phyloP scores from a whole-genome alignment of 176 grass and related monocot genomes.

The Sorghum bicolor region DNA sequence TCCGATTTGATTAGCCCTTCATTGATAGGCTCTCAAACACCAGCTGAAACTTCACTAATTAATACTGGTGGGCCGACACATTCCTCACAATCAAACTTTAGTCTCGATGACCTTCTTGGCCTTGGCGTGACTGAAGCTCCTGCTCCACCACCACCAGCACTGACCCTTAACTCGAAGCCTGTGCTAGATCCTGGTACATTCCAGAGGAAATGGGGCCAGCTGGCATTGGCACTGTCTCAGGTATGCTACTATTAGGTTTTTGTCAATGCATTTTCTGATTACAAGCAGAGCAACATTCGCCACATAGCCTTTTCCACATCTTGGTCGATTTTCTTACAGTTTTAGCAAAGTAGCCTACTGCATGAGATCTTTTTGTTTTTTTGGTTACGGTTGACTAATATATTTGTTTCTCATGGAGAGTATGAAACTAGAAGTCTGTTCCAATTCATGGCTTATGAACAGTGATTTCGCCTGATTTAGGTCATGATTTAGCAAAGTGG shows the following conservation, averaged over 20 bases:
- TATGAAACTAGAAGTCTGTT: neutral
- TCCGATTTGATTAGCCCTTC: conserved; percentile 44
- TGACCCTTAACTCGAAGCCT: conserved; percentile 78
- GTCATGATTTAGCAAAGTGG: neutral
- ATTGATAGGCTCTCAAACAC: conserved; percentile 52
- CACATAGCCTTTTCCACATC: neutral
- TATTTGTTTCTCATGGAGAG: neutral
- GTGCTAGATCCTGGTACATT: conserved; percentile 84
- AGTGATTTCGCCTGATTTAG: neutral
- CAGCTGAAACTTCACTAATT: conserved; percentile 44
- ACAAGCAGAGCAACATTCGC: neutral
- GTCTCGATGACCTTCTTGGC: conserved; percentile 93
- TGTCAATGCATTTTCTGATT: conserved; percentile 21
- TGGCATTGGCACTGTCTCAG: conserved; percentile 72
- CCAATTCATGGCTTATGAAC: neutral
- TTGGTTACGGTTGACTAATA: neutral
- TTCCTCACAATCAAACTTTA: conserved; percentile 53
- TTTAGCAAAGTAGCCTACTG: neutral
- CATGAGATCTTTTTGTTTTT: neutral
- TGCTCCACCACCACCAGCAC: conserved; percentile 42
- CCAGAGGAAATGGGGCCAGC: conserved; percentile 94
- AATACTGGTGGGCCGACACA: conserved; percentile 34
- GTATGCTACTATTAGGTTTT: conserved; percentile 43
- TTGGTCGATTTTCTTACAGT: neutral
- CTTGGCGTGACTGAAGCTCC: conserved; percentile 49